Conservation (phyloP, 139 green algal species). For the Gonium pectorale region DNA sequence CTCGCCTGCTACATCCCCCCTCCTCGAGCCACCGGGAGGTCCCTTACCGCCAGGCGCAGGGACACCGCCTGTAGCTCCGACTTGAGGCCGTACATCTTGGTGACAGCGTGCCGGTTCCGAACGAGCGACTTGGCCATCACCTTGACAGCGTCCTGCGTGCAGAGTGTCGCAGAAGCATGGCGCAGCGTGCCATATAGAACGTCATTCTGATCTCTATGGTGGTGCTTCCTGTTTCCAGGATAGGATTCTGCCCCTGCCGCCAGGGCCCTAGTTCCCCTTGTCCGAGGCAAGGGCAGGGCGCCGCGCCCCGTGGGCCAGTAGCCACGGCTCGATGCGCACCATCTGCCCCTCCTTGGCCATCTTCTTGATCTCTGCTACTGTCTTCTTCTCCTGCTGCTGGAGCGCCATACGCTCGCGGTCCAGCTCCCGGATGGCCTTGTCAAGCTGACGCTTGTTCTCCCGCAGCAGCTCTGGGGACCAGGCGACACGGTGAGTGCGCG, state of each 20-base stretch:
- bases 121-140: conserved; percentile 99
- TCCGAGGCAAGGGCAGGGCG: too few relatives aligned
- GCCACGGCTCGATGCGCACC: conserved; percentile 74
- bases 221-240: too few relatives aligned
- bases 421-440: conserved; percentile 97
- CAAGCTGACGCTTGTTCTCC: conserved; percentile 98
- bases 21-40: too few relatives aligned
- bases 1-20: too few relatives aligned
- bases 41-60: conserved; percentile 86
- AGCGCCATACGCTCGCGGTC: conserved; percentile 83
- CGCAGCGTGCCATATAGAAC: too few relatives aligned
- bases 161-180: too few relatives aligned
- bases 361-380: conserved; percentile 97
- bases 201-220: too few relatives aligned
- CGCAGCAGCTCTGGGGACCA: conserved; percentile 97
- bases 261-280: too few relatives aligned
- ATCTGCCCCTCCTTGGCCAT: conserved; percentile 97
- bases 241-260: too few relatives aligned
- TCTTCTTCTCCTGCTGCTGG: conserved; percentile 89
- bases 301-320: too few relatives aligned
- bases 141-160: conserved; percentile 95
- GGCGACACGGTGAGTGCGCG: too few relatives aligned
- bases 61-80: conserved; percentile 97
- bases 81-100: conserved; percentile 97
- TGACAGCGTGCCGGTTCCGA: conserved; percentile 96